Evolutionary conservation across 2,329 filamentous ascomycete species (phyloP).

Genomic region (Myrmaecium sp.): DNA sequence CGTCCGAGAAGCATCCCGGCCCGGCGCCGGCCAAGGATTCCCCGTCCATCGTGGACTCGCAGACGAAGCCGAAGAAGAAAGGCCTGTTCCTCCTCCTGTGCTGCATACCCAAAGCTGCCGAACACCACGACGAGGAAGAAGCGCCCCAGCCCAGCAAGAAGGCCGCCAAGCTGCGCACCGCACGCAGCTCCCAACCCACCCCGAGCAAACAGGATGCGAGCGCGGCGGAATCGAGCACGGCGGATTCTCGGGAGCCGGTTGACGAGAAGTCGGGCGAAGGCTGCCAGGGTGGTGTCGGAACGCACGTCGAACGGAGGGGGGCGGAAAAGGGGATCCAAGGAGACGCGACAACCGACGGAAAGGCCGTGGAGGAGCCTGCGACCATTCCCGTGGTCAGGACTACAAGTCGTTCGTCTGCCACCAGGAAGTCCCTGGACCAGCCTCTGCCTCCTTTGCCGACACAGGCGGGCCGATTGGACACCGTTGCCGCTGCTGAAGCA

Average conservation of each 20-base stretch:
- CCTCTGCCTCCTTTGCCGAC: conserved; percentile 12
- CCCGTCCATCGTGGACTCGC: conserved; percentile 7
- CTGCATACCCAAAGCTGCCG: conserved; percentile 39
- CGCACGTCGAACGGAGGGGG: neutral
- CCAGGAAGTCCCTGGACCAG: conserved; percentile 15
- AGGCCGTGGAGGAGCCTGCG: conserved; percentile 8
- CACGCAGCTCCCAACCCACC: conserved; percentile 19
- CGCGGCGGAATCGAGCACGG: conserved; percentile 25
- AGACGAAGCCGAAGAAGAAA: conserved; percentile 24
- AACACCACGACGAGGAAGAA: conserved; percentile 34
- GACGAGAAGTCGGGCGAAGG: conserved; percentile 24
- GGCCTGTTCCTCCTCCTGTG: conserved; percentile 42
- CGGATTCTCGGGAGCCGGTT: conserved; percentile 27
- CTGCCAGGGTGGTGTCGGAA: conserved; percentile 2
- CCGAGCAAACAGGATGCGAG: conserved; percentile 32
- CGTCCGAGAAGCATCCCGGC: conserved; percentile 20
- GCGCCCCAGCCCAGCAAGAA: conserved; percentile 29
- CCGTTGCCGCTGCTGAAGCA: conserved; percentile 7
- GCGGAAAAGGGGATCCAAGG: too few species aligned
- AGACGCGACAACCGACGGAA: conserved; percentile 12
- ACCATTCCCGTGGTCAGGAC: conserved; percentile 11
- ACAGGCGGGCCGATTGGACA: conserved; percentile 17
- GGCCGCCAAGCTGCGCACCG: conserved; percentile 18
- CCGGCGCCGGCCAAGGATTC: conserved; percentile 16
- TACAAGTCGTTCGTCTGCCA: conserved; percentile 15